Conservation (phyloP, 768 basidiomycete genomes). For the Dacryopinax spathularia region DNA sequence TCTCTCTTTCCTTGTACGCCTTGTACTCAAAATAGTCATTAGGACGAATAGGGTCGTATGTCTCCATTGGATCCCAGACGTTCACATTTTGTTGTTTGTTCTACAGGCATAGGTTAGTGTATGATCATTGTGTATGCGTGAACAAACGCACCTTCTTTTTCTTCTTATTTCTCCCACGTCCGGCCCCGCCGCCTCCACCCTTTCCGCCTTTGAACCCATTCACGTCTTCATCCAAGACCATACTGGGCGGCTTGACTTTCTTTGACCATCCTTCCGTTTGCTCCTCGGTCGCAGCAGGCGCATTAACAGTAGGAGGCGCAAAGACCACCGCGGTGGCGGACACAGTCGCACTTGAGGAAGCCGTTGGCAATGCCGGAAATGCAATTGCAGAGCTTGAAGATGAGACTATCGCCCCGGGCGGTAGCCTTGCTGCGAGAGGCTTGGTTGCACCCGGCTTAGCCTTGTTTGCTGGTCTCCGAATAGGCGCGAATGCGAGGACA, state of each 20-base stretch:
- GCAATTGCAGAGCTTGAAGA: background rate
- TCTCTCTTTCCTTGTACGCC: constrained; percentile 59
- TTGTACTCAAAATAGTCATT: constrained; percentile 87
- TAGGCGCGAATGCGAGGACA: constrained; percentile 74
- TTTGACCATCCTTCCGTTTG: constrained; percentile 61
- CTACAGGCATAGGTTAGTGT: background rate
- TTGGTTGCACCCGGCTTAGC: constrained; percentile 39
- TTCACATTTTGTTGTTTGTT: constrained; percentile 10
- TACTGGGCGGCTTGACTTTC: constrained; percentile 80
- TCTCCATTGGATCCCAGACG: constrained; percentile 66
- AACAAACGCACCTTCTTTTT: constrained; percentile 43
- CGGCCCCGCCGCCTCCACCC: constrained; percentile 37
- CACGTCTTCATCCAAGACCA: constrained; percentile 78
- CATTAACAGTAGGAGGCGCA: constrained; percentile 49
- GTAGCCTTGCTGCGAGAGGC: constrained; percentile 35
- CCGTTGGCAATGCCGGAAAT: constrained; percentile 28
- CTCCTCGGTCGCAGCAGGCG: constrained; percentile 24
- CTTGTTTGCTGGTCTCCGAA: constrained; percentile 41
- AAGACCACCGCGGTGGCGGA: constrained; percentile 53
- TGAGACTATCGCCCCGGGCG: constrained; percentile 40
- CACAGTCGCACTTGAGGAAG: constrained; percentile 18
- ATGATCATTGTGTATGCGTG: background rate
- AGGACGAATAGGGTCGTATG: constrained; percentile 67
- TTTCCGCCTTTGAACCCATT: constrained; percentile 47
- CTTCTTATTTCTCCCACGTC: constrained; percentile 40